phyloP scores from a whole-genome alignment of 176 grass and related monocot genomes.

The Triticum timopheevii region DNA sequence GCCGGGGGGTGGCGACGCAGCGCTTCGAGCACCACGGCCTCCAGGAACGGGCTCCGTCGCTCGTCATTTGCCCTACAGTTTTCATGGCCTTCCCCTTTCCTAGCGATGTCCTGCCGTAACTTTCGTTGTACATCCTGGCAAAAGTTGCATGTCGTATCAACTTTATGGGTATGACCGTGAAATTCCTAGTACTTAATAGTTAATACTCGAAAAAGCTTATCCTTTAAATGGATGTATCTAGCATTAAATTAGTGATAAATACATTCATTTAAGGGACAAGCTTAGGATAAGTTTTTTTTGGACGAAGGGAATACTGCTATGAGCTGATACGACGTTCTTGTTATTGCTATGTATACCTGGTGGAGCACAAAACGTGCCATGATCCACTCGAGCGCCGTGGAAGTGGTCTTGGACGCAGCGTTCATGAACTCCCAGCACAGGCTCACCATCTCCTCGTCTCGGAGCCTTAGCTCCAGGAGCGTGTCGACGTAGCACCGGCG shows the following conservation, averaged over 20 bases:
- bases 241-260: too few relatives aligned
- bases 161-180: neutral
- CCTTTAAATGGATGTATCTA: too few relatives aligned
- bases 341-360: neutral
- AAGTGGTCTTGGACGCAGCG: conserved; percentile 23
- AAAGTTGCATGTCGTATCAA: neutral
- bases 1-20: conserved; percentile 38
- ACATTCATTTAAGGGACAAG: too few relatives aligned
- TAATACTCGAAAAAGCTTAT: too few relatives aligned
- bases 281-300: too few relatives aligned
- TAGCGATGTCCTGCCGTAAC: neutral
- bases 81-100: neutral
- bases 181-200: neutral
- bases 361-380: conserved; percentile 34
- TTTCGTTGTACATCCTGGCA: neutral
- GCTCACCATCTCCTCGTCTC: conserved; percentile 23
- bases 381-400: conserved; percentile 31
- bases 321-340: neutral
- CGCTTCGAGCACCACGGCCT: conserved; percentile 31
- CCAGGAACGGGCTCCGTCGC: neutral
- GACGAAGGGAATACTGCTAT: neutral
- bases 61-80: neutral
- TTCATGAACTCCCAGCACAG: conserved; percentile 53
- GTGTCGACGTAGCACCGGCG: conserved; percentile 31
- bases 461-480: neutral